A percentile compares a stretch with the other conserved stretches of the same genome.
These are phyloP conservation scores for Echium plantagineum DNA, from an alignment of 257 asterid species.

Conservation along the genomic window DNA sequence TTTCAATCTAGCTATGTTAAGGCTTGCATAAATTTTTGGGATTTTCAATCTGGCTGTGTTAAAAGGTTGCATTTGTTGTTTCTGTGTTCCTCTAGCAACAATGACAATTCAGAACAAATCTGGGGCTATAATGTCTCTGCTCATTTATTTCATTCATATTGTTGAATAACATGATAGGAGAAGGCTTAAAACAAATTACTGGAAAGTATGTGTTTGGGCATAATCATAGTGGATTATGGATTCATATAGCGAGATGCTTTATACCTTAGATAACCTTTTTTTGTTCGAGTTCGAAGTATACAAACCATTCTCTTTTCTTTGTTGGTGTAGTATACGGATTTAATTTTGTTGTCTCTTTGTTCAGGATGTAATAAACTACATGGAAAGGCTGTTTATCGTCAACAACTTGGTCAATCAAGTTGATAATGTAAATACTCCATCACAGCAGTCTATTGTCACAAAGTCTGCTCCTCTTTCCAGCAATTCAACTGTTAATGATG, in stretches of 20 bases:
- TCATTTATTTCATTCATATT: too few relatives aligned
- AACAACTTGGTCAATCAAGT: slow-evolving; percentile 44
- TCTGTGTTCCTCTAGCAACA: neutral
- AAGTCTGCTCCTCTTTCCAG: slow-evolving; percentile 43
- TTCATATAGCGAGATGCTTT: neutral
- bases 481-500: slow-evolving; percentile 33
- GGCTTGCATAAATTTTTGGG: neutral
- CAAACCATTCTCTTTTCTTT: neutral
- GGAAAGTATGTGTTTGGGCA: neutral
- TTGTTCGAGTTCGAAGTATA: neutral
- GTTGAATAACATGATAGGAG: neutral
- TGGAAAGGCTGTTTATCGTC: slow-evolving; percentile 76
- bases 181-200: neutral
- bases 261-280: neutral
- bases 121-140: too few relatives aligned
- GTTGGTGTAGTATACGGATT: neutral
- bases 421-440: slow-evolving; percentile 46
- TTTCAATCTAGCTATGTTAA: neutral
- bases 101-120: too few relatives aligned
- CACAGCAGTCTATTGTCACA: slow-evolving; percentile 33
- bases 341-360: slow-evolving; percentile 19
- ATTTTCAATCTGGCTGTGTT: neutral
- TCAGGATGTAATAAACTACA: slow-evolving; percentile 83
- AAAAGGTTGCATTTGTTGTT: neutral
- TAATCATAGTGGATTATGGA: neutral